phyloP scores from a whole-genome alignment of 305 asterid species.

The Fraxinus greggii region DNA sequence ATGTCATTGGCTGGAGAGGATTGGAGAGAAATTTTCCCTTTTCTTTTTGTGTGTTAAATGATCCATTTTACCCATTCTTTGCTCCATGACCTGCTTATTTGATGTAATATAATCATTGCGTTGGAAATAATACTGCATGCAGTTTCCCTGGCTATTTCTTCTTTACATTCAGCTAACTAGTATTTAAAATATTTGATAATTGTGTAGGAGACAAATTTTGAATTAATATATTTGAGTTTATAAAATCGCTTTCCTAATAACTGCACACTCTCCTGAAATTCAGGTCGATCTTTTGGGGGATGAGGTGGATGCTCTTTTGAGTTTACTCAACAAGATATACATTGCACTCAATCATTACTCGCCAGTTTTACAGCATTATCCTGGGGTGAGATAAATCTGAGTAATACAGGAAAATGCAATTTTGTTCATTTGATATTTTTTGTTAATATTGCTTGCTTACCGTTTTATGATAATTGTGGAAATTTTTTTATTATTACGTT shows the following conservation, averaged over 20 bases:
- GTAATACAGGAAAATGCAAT: background rate
- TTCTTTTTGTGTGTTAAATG: background rate
- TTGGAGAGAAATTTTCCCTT: background rate
- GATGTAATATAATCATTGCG: background rate
- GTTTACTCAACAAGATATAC: conserved; percentile 74
- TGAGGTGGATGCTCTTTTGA: conserved; percentile 73
- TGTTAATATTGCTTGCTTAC: background rate
- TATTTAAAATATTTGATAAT: background rate
- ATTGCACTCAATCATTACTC: conserved; percentile 83
- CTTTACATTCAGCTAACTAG: background rate
- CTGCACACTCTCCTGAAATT: conserved; percentile 12
- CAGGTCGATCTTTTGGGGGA: conserved; percentile 98
- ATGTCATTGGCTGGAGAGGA: background rate
- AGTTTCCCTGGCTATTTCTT: background rate
- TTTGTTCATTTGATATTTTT: background rate
- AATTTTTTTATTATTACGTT: background rate
- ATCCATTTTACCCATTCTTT: background rate
- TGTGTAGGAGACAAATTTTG: background rate
- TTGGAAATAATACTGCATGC: background rate
- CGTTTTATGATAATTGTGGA: conserved; percentile 1
- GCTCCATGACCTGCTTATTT: background rate
- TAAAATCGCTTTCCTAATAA: background rate
- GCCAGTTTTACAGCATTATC: conserved; percentile 83
- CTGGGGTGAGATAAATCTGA: conserved; percentile 65
- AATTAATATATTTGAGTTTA: background rate